Conservation (phyloP, 805 yeast genomes). For the Ogataea angusta region DNA sequence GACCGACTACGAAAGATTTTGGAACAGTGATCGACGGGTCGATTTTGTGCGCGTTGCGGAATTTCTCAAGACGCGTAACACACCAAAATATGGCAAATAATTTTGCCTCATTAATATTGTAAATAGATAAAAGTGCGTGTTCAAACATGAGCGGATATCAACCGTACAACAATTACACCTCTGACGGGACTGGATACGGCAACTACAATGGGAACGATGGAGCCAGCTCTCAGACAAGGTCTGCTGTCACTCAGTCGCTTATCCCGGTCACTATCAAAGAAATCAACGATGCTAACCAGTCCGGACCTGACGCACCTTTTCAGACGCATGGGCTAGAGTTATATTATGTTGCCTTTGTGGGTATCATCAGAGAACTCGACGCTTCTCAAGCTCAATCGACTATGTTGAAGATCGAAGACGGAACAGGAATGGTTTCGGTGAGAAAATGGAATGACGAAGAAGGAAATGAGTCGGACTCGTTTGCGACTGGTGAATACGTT, state of each 20-base stretch:
- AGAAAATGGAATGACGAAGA: constrained; percentile 59
- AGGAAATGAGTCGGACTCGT: constrained; percentile 19
- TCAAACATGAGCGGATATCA: constrained; percentile 32
- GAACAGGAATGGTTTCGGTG: constrained; percentile 65
- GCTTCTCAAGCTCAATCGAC: constrained; percentile 56
- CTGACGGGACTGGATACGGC: constrained; percentile 37
- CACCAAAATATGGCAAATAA: constrained; percentile 7
- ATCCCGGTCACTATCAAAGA: constrained; percentile 76
- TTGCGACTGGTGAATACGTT: constrained; percentile 55
- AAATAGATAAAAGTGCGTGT: constrained; percentile 1
- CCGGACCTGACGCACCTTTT: constrained; percentile 67
- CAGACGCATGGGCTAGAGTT: constrained; percentile 56
- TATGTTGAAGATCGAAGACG: constrained; percentile 66
- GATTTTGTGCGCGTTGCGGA: constrained; percentile 2
- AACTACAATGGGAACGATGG: constrained; percentile 25
- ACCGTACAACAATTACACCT: constrained; percentile 35
- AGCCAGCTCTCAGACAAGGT: constrained; percentile 21
- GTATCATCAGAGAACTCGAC: constrained; percentile 61
- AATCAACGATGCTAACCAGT: constrained; percentile 57
- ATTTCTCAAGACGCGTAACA: constrained; percentile 8
- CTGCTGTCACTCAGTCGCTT: constrained; percentile 33
- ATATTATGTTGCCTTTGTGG: constrained; percentile 62
- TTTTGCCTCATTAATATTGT: constrained; percentile 8
- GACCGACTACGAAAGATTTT: constrained; percentile 45
- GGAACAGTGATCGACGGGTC: constrained; percentile 15